Conservation (phyloP, 169 alveolate species). For the Eimeria sp. region DNA sequence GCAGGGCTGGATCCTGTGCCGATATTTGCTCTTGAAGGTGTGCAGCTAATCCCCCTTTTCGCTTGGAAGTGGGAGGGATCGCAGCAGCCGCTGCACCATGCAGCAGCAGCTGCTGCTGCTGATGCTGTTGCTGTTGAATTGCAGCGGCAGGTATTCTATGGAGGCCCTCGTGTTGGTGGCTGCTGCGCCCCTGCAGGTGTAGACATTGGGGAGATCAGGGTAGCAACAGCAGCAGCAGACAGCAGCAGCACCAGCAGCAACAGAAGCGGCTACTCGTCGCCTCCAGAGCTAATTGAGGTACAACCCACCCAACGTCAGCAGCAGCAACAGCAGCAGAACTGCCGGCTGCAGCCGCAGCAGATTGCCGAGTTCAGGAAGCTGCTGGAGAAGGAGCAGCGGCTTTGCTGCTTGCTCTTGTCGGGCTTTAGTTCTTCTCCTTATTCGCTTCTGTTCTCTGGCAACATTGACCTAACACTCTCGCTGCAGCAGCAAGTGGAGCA, state of each 20-base stretch:
- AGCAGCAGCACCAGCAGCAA: background rate
- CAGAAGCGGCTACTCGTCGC: constrained; percentile 30
- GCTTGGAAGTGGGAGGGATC: constrained; percentile 29
- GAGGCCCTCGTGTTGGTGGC: constrained; percentile 5
- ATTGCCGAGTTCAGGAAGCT: background rate
- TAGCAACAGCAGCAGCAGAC: constrained; percentile 7
- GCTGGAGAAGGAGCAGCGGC: constrained; percentile 28
- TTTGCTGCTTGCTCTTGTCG: constrained; percentile 43
- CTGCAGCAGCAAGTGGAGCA: constrained; percentile 51
- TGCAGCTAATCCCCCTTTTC: constrained; percentile 37
- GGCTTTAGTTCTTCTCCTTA: constrained; percentile 32
- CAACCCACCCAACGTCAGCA: constrained; percentile 14
- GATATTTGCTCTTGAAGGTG: constrained; percentile 39
- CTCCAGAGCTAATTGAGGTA: constrained; percentile 41
- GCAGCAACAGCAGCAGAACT: constrained; percentile 42
- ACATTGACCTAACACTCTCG: constrained; percentile 55
- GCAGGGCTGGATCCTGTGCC: constrained; percentile 39
- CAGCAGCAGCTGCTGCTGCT: constrained; percentile 64
- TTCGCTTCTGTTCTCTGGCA: constrained; percentile 12
- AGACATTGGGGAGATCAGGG: constrained; percentile 14
- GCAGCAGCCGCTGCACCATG: constrained; percentile 58
- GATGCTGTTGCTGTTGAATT: constrained; percentile 58
- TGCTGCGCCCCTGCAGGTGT: constrained; percentile 55
- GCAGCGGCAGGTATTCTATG: constrained; percentile 61
- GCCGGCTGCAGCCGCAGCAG: constrained; percentile 18